Percentiles rank a stretch among this genome's conserved stretches.
phyloP scores from a whole-genome alignment of 306 rosid species.

The Malus asiatica region DNA sequence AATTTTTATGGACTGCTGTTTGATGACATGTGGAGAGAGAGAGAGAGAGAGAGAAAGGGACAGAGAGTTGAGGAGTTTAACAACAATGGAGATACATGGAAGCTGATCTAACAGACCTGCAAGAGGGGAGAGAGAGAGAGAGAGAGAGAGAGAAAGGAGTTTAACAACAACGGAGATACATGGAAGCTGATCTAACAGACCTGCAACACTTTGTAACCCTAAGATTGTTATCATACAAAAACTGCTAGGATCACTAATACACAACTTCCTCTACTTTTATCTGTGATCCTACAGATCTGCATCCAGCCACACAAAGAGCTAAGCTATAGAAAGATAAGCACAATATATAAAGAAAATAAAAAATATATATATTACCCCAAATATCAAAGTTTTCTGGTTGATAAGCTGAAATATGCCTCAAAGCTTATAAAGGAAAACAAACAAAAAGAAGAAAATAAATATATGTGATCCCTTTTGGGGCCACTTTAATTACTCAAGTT shows the following conservation, averaged over 20 bases:
- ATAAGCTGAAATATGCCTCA: constrained; percentile 5
- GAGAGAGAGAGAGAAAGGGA: not conserved
- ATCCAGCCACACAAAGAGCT: constrained; percentile 16
- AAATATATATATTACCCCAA: not conserved
- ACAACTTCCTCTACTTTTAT: constrained; percentile 18
- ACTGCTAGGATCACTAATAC: not conserved
- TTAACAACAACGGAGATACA: constrained; percentile 13
- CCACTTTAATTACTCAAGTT: not conserved
- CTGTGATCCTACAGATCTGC: constrained; percentile 32
- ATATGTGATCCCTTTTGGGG: not conserved
- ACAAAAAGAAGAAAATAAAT: not conserved
- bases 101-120: constrained; percentile 9
- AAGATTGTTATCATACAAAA: not conserved
- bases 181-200: constrained; percentile 2
- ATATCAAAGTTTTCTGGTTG: constrained; percentile 1
- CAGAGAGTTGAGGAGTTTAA: not conserved
- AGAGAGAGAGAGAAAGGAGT: constrained; percentile 2
- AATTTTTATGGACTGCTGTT: constrained; percentile 12
- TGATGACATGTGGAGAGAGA: constrained; percentile 38
- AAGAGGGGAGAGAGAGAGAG: not conserved
- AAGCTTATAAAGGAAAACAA: constrained; percentile 17
- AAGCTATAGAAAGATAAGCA: constrained; percentile 5
- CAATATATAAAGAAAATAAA: not conserved
- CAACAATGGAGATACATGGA: constrained; percentile 12
- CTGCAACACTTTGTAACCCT: constrained; percentile 10